Percentiles rank a stretch among this genome's conserved stretches.
Conservation (phyloP, 208 protist species). For the Trypanosoma brucei region DNA sequence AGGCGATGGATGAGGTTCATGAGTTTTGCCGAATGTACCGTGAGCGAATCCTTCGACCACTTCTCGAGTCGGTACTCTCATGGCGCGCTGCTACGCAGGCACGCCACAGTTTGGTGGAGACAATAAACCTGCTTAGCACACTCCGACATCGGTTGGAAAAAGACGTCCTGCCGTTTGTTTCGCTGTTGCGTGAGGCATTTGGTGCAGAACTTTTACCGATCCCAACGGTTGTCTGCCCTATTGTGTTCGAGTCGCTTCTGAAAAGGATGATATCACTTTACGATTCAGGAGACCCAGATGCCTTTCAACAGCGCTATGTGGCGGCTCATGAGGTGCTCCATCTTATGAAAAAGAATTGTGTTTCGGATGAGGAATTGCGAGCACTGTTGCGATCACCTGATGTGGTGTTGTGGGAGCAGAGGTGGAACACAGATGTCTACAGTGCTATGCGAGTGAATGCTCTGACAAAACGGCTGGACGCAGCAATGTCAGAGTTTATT, state of each 20-base stretch:
- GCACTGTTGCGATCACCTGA: constrained; percentile 56
- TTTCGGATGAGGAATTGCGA: constrained; percentile 47
- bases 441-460: constrained; percentile 54
- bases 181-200: constrained; percentile 46
- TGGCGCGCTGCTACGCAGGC: constrained; percentile 81
- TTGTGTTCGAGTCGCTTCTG: constrained; percentile 65
- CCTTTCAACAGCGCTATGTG: constrained; percentile 69
- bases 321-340: constrained; percentile 59
- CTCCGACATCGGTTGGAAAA: constrained; percentile 36
- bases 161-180: constrained; percentile 45
- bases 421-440: constrained; percentile 90
- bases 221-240: constrained; percentile 73
- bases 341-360: constrained; percentile 50
- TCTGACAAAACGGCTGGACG: constrained; percentile 19
- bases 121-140: constrained; percentile 40
- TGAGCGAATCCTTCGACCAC: constrained; percentile 46
- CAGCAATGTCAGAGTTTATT: background rate
- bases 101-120: constrained; percentile 54
- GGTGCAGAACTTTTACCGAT: constrained; percentile 30
- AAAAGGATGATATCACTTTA: constrained; percentile 78
- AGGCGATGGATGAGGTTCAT: constrained; percentile 24
- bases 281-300: constrained; percentile 64
- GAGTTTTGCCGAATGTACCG: constrained; percentile 65
- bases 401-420: constrained; percentile 72
- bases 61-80: constrained; percentile 61